Percentiles rank a stretch among this genome's conserved stretches.
phyloP scores from a whole-genome alignment of 176 grass and related monocot species.

The Guadua angustifolia region DNA sequence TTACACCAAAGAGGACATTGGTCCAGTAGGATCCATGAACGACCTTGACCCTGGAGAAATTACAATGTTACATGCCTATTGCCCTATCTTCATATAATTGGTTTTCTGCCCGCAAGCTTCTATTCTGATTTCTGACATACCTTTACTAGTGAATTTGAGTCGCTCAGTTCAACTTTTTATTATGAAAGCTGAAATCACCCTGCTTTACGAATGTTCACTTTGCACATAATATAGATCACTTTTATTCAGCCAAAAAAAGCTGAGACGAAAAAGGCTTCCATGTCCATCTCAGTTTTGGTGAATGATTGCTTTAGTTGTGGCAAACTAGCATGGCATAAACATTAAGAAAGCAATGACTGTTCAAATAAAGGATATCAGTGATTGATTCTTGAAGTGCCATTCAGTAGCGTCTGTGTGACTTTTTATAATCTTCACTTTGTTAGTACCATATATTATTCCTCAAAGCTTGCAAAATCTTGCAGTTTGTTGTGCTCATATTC shows the following conservation, averaged over 20 bases:
- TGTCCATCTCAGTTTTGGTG: slow-evolving; percentile 22
- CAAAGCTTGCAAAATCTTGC: slow-evolving; percentile 7
- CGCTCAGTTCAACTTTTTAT: slow-evolving; percentile 19
- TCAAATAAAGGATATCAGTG: background rate
- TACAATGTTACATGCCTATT: background rate
- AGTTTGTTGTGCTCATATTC: slow-evolving; percentile 34
- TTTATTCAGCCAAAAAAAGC: background rate
- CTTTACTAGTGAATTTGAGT: background rate
- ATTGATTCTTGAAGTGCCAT: slow-evolving; percentile 30
- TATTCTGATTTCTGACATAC: background rate
- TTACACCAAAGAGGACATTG: background rate
- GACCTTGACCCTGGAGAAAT: background rate
- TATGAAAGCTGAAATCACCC: slow-evolving; percentile 22
- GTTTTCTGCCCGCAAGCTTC: slow-evolving; percentile 11
- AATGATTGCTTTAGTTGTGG: background rate
- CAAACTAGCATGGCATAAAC: background rate
- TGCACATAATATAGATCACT: background rate
- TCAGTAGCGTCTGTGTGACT: slow-evolving; percentile 19
- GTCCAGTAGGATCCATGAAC: slow-evolving; percentile 14
- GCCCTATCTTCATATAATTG: slow-evolving; percentile 6
- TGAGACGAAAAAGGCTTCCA: background rate
- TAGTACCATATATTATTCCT: slow-evolving; percentile 25
- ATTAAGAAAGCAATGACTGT: background rate
- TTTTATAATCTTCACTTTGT: slow-evolving; percentile 15
- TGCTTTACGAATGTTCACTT: slow-evolving; percentile 22